Evolutionary conservation across 2,329 filamentous ascomycete species (phyloP).

Genomic region (Pseudogymnoascus sp.): DNA sequence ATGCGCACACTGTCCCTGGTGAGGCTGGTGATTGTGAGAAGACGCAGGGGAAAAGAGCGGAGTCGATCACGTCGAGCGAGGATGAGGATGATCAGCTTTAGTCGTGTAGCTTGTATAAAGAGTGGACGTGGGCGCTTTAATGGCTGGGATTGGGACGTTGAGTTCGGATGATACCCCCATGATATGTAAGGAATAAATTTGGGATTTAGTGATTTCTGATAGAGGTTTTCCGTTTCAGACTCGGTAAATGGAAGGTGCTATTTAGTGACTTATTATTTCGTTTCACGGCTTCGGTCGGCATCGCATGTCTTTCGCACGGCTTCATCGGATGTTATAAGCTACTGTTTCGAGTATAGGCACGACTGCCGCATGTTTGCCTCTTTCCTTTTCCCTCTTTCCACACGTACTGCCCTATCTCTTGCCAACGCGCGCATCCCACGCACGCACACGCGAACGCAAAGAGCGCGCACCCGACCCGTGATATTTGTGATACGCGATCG

Average conservation of each 20-base stretch:
- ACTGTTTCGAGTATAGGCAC: neutral
- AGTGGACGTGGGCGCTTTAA: neutral
- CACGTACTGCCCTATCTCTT: neutral
- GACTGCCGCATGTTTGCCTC: neutral
- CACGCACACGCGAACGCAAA: neutral
- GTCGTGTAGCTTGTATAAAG: neutral
- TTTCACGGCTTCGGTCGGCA: neutral
- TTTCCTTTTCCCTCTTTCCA: neutral
- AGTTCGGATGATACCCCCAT: conserved; percentile 6
- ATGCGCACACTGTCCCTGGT: neutral
- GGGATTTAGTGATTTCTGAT: neutral
- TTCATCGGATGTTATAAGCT: neutral
- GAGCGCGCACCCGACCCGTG: neutral
- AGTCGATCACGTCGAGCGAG: neutral
- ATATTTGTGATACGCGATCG: conserved; percentile 7
- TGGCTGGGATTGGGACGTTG: neutral
- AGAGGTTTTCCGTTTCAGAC: neutral
- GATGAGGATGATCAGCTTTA: conserved; percentile 1
- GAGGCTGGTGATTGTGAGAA: neutral
- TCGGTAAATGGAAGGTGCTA: neutral
- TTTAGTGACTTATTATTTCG: neutral
- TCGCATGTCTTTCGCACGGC: neutral
- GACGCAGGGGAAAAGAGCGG: neutral
- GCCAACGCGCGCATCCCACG: neutral
- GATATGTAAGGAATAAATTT: neutral